phyloP scores from a whole-genome alignment of 208 protist genomes.

The Trypanosoma melophagium region DNA sequence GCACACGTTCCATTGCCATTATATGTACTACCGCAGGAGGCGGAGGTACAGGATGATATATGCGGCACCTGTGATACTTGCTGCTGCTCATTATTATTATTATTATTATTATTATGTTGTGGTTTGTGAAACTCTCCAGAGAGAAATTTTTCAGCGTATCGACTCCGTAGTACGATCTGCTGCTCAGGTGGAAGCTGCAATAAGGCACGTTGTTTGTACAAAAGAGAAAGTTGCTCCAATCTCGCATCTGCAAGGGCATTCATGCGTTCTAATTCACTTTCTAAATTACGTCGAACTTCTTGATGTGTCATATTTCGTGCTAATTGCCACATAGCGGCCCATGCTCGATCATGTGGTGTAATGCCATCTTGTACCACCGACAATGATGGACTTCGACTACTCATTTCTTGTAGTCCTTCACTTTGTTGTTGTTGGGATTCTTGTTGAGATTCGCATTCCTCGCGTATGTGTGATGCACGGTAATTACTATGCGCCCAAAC shows the following conservation, averaged over 20 bases:
- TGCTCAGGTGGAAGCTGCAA: constrained; percentile 39
- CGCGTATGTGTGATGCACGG: no score
- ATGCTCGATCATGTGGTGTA: not conserved
- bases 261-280: constrained; percentile 46
- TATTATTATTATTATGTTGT: no score
- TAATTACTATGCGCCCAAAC: not conserved
- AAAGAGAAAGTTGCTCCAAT: constrained; percentile 45
- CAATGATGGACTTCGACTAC: not conserved
- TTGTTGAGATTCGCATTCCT: not conserved
- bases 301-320: constrained; percentile 39
- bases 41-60: not conserved
- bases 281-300: constrained; percentile 43
- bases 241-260: constrained; percentile 44
- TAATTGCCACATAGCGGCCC: constrained; percentile 18
- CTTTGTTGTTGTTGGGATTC: not conserved
- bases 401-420: not conserved
- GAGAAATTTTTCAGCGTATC: constrained; percentile 37
- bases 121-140: constrained; percentile 1
- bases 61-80: no score
- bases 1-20: no score
- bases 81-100: no score
- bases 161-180: constrained; percentile 38
- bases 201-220: constrained; percentile 60
- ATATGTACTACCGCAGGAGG: not conserved
- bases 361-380: not conserved